Conservation (phyloP, 1,284 basidiomycete species). For the Ceratobasidium sp. region DNA sequence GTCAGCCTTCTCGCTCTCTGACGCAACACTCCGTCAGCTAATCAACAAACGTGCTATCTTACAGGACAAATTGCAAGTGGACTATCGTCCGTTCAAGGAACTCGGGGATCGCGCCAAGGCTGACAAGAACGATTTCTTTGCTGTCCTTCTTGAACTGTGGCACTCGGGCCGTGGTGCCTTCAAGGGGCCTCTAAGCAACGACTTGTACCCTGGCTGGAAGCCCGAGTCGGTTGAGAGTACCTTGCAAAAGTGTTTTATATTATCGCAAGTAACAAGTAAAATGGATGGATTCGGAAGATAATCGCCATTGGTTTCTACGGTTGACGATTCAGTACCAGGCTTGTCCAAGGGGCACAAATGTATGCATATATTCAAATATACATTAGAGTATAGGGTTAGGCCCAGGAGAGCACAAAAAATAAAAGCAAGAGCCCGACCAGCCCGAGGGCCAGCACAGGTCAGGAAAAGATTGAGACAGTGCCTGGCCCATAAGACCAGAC, state of each 20-base stretch:
- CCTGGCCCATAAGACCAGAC: conserved; percentile 44
- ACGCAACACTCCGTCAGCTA: background rate
- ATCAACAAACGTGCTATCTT: background rate
- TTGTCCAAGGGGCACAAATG: background rate
- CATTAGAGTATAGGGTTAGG: conserved; percentile 24
- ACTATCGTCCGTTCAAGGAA: conserved; percentile 28
- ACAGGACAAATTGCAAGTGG: conserved; percentile 30
- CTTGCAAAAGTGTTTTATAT: conserved; percentile 12
- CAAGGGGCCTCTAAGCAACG: conserved; percentile 2
- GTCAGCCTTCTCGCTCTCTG: conserved; percentile 1
- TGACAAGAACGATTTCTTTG: conserved; percentile 22
- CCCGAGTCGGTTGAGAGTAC: conserved; percentile 33
- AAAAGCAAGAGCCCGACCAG: conserved; percentile 39
- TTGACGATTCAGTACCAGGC: background rate
- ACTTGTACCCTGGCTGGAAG: conserved; percentile 37
- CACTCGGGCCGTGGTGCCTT: conserved; percentile 27
- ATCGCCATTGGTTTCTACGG: background rate
- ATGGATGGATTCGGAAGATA: background rate
- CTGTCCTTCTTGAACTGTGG: conserved; percentile 25
- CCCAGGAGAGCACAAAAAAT: background rate
- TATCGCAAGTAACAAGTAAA: too few species aligned
- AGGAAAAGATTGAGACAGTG: conserved; percentile 44
- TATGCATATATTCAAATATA: background rate
- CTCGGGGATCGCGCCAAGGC: conserved; percentile 20
- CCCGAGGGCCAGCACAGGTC: conserved; percentile 41